These are phyloP conservation scores for Pseudogymnoascus sp. DNA, from an alignment of 2,329 filamentous ascomycete genomes.

Conservation along the genomic window DNA sequence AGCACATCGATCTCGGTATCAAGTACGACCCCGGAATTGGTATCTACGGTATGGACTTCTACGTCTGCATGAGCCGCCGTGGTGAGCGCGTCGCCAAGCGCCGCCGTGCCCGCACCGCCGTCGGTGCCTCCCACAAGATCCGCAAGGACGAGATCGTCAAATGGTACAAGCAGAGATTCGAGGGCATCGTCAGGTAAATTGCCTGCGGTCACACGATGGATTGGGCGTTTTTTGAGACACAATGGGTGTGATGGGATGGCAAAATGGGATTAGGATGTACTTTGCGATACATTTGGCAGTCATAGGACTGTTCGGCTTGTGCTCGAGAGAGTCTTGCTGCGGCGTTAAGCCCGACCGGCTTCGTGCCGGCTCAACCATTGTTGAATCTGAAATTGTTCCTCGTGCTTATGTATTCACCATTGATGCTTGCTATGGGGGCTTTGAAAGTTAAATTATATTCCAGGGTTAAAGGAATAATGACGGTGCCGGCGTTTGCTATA, in stretches of 20 bases:
- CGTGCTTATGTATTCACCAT: constrained; percentile 9
- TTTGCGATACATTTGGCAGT: constrained; percentile 34
- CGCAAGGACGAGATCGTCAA: constrained; percentile 91
- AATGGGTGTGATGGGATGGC: constrained; percentile 16
- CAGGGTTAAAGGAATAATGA: neutral
- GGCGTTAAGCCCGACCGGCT: constrained; percentile 68
- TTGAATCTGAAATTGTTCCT: constrained; percentile 7
- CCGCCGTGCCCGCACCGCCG: constrained; percentile 76
- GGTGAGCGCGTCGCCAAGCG: constrained; percentile 97
- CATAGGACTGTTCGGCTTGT: constrained; percentile 41
- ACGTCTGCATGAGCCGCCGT: constrained; percentile 98
- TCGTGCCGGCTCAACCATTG: constrained; percentile 48
- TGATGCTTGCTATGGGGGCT: constrained; percentile 7
- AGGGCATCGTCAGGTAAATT: constrained; percentile 95
- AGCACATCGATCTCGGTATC: constrained; percentile 99
- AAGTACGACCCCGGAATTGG: constrained; percentile 98
- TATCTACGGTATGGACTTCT: constrained; percentile 99
- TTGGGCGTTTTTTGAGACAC: constrained; percentile 17
- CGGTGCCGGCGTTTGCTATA: constrained; percentile 1
- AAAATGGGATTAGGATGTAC: constrained; percentile 31
- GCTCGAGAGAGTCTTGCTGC: constrained; percentile 49
- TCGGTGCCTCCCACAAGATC: constrained; percentile 88
- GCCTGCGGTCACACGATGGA: constrained; percentile 14
- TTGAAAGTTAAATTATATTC: neutral
- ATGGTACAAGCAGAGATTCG: constrained; percentile 95